phyloP scores from a whole-genome alignment of 1,284 basidiomycete genomes.

The Ceratobasidium sp. region DNA sequence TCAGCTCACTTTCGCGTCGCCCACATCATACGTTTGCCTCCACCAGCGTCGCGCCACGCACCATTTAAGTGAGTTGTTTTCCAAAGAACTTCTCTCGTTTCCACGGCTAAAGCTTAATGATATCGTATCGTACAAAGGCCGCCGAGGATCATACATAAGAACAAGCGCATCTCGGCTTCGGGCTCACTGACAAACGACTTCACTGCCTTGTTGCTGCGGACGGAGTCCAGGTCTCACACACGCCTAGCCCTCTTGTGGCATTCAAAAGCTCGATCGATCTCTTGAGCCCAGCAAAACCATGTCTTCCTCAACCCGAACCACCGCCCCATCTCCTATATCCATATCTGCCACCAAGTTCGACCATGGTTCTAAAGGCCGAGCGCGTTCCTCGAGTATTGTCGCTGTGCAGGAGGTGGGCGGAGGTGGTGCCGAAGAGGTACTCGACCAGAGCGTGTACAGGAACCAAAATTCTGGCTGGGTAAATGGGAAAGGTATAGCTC shows the following conservation, averaged over 20 bases:
- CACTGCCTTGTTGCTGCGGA: constrained; percentile 38
- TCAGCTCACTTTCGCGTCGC: constrained; percentile 21
- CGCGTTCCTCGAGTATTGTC: constrained; percentile 81
- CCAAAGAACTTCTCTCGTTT: neutral
- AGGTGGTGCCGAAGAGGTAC: constrained; percentile 77
- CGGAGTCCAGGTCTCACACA: constrained; percentile 6
- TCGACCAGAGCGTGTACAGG: constrained; percentile 83
- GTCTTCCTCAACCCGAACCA: constrained; percentile 34
- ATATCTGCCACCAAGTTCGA: constrained; percentile 24
- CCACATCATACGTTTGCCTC: constrained; percentile 21
- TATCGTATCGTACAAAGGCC: constrained; percentile 2
- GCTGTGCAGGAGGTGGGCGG: constrained; percentile 90
- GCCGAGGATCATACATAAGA: constrained; percentile 6
- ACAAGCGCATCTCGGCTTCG: constrained; percentile 34
- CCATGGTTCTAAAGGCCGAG: constrained; percentile 61
- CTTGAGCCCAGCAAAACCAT: constrained; percentile 29
- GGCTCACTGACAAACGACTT: constrained; percentile 26
- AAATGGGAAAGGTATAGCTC: constrained; percentile 87
- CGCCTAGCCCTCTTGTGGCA: neutral
- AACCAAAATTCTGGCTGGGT: constrained; percentile 99
- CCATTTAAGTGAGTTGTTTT: constrained; percentile 24
- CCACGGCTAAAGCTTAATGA: constrained; percentile 4
- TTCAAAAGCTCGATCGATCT: neutral
- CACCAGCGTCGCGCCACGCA: constrained; percentile 11
- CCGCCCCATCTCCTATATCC: constrained; percentile 44